These are phyloP conservation scores for Otatea glauca DNA, from an alignment of 176 grass and related monocot genomes.

Conservation along the genomic window DNA sequence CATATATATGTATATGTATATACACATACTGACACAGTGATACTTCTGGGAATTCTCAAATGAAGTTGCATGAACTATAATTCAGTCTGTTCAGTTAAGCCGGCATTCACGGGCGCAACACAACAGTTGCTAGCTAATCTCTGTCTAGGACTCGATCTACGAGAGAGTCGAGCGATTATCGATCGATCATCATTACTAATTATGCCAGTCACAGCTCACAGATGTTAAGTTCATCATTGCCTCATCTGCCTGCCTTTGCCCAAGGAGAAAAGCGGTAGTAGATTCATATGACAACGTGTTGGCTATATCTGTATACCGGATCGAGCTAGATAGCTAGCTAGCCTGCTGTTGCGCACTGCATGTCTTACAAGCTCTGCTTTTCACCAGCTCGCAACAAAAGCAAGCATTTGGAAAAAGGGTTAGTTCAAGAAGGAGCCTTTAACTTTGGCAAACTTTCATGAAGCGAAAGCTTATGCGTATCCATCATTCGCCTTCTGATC, in stretches of 20 bases:
- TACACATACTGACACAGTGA: no score
- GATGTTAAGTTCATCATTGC: slow-evolving; percentile 33
- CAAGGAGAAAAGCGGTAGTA: slow-evolving; percentile 26
- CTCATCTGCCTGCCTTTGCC: slow-evolving; percentile 24
- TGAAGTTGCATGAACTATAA: no score
- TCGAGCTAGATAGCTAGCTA: neutral
- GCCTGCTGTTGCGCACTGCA: neutral
- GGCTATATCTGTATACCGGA: neutral
- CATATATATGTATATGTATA: no score
- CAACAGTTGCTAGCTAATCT: neutral
- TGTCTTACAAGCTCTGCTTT: slow-evolving; percentile 38
- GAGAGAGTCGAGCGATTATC: neutral
- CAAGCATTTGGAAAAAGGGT: slow-evolving; percentile 15
- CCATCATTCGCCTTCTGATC: slow-evolving; percentile 31
- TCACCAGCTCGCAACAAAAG: slow-evolving; percentile 46
- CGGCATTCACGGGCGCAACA: slow-evolving; percentile 1
- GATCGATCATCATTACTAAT: slow-evolving; percentile 37
- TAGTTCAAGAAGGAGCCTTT: slow-evolving; percentile 31
- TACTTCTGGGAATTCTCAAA: no score
- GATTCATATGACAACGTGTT: neutral
- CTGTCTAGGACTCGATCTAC: neutral
- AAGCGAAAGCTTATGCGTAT: slow-evolving; percentile 14
- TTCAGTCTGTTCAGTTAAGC: neutral
- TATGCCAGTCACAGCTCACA: slow-evolving; percentile 27
- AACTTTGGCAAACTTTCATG: slow-evolving; percentile 56